These are phyloP conservation scores for Penicillium manginii DNA, from an alignment of 495 filamentous ascomycete genomes.

Conservation along the genomic window DNA sequence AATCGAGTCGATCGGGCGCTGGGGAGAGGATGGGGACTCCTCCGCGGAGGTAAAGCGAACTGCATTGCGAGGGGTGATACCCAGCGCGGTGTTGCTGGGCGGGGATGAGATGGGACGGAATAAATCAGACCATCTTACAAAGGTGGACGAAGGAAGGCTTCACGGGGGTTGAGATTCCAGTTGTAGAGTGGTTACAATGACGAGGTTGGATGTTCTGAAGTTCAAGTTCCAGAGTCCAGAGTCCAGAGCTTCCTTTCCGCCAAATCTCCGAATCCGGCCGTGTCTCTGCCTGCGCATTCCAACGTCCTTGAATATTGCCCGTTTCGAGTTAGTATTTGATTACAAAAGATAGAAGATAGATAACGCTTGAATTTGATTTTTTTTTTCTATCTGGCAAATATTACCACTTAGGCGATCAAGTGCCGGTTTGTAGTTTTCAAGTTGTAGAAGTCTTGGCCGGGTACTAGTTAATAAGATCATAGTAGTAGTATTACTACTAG, in stretches of 20 bases:
- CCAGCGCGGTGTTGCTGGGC: slow-evolving; percentile 26
- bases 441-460: not conserved
- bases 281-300: slow-evolving; percentile 19
- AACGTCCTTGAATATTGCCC: slow-evolving; percentile 10
- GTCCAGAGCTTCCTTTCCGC: too few species aligned
- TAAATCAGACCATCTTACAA: slow-evolving; percentile 26
- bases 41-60: slow-evolving; percentile 86
- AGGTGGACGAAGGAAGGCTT: not conserved
- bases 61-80: slow-evolving; percentile 66
- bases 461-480: not conserved
- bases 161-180: too few species aligned
- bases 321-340: slow-evolving; percentile 10
- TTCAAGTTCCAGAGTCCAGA: not conserved
- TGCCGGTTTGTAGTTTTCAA: not conserved
- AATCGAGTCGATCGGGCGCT: slow-evolving; percentile 63
- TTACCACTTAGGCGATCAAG: not conserved
- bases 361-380: not conserved
- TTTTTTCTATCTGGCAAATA: not conserved
- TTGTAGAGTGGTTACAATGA: slow-evolving; percentile 6
- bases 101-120: not conserved
- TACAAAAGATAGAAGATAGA: not conserved
- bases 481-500: too few species aligned
- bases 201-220: not conserved
- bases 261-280: slow-evolving; percentile 18
- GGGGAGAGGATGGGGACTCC: slow-evolving; percentile 69